phyloP scores from a whole-genome alignment of 176 grass and related monocot species.

The Bothriochloa decipiens region DNA sequence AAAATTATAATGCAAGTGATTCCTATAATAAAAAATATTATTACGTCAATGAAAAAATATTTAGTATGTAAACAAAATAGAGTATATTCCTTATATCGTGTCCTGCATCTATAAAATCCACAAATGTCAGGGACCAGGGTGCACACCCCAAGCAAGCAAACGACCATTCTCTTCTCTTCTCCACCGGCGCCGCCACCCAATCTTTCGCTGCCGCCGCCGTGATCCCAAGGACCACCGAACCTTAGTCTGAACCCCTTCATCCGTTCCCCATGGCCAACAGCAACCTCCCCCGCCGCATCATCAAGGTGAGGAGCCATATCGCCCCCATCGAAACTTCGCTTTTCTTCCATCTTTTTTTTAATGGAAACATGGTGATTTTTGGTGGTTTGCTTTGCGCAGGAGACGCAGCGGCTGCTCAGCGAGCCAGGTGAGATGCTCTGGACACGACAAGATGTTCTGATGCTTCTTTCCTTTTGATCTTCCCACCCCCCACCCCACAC shows the following conservation, averaged over 20 bases:
- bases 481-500: too few relatives aligned
- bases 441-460: background rate
- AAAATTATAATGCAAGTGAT: too few relatives aligned
- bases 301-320: constrained; percentile 54
- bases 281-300: constrained; percentile 77
- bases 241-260: constrained; percentile 34
- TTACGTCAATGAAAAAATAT: too few relatives aligned
- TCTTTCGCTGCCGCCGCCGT: background rate
- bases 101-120: background rate
- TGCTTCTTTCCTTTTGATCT: background rate
- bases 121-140: constrained; percentile 11
- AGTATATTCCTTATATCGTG: too few relatives aligned
- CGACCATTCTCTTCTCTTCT: background rate
- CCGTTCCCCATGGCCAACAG: constrained; percentile 55
- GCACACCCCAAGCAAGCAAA: background rate
- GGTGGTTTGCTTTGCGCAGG: constrained; percentile 52
- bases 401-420: constrained; percentile 94
- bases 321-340: background rate
- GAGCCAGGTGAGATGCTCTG: constrained; percentile 73
- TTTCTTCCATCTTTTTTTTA: background rate
- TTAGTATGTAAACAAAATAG: too few relatives aligned
- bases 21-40: too few relatives aligned
- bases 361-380: constrained; percentile 6
- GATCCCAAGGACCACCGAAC: constrained; percentile 31
- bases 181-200: background rate